phyloP scores from a whole-genome alignment of 768 basidiomycete species.

The Mrakia blollopis region DNA sequence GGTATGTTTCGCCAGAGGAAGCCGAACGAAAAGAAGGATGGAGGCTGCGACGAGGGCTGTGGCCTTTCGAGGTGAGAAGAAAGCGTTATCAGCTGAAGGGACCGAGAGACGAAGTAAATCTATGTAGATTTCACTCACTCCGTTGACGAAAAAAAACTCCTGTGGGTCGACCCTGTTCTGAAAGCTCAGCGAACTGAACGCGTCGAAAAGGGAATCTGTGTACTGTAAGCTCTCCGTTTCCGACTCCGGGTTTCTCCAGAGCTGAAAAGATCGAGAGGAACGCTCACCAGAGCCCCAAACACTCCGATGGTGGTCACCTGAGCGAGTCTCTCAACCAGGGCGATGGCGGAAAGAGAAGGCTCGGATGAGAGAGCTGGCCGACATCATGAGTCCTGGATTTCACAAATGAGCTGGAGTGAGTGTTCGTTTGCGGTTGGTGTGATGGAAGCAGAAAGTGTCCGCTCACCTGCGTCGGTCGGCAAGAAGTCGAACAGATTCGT shows the following conservation, averaged over 20 bases:
- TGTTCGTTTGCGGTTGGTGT: background rate
- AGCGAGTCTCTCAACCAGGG: conserved; percentile 37
- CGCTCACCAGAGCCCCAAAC: background rate
- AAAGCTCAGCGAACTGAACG: conserved; percentile 14
- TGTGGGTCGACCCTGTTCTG: conserved; percentile 1
- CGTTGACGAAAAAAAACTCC: conserved; percentile 2
- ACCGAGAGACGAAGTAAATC: background rate
- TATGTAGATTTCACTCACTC: background rate
- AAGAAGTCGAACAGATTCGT: conserved; percentile 3
- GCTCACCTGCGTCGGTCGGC: conserved; percentile 1
- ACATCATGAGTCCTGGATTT: conserved; percentile 33
- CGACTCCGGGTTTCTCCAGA: too few species aligned
- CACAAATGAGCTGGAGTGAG: background rate
- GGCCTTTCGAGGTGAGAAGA: background rate
- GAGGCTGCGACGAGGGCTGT: background rate
- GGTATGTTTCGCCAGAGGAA: background rate
- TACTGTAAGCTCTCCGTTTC: background rate
- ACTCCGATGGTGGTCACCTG: conserved; percentile 8
- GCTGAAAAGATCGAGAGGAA: background rate
- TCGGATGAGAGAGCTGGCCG: conserved; percentile 37
- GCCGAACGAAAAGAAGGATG: background rate
- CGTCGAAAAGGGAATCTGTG: too few species aligned
- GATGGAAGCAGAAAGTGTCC: background rate
- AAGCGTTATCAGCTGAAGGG: background rate
- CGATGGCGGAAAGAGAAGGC: conserved; percentile 39